These are phyloP conservation scores for Fraxinus americana DNA, from an alignment of 257 asterid species.

Conservation along the genomic window DNA sequence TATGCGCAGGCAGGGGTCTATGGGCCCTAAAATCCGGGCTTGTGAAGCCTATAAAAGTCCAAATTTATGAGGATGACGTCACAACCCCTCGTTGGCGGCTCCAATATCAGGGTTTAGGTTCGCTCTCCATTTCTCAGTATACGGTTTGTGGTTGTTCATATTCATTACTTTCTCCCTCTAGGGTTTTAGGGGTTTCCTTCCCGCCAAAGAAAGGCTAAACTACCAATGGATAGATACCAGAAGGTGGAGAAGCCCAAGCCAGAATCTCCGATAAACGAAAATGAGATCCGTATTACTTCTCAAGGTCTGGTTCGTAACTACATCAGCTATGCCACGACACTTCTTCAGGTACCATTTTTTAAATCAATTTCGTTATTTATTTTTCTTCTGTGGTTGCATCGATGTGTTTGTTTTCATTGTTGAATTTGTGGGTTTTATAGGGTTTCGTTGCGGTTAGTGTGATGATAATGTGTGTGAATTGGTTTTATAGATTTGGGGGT, in stretches of 20 bases:
- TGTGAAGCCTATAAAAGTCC: conserved; percentile 17
- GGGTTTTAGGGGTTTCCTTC: conserved; percentile 48
- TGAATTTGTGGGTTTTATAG: background rate
- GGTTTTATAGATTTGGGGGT: too few species aligned
- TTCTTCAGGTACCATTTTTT: conserved; percentile 64
- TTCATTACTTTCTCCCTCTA: conserved; percentile 24
- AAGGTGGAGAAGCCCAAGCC: conserved; percentile 87
- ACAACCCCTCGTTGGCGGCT: background rate
- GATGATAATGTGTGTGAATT: too few species aligned
- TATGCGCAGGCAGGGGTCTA: background rate
- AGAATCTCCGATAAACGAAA: conserved; percentile 74
- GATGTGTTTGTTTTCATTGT: background rate
- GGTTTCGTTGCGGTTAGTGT: background rate
- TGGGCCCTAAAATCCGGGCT: conserved; percentile 11
- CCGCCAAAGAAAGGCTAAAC: conserved; percentile 16
- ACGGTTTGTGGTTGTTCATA: background rate
- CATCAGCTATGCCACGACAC: conserved; percentile 80
- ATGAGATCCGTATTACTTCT: conserved; percentile 96
- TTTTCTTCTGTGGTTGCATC: background rate
- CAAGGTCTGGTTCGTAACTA: conserved; percentile 84
- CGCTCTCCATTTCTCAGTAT: too few species aligned
- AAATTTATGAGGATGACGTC: conserved; percentile 10
- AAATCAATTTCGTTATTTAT: background rate
- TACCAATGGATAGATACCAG: conserved; percentile 78
- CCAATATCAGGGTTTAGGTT: background rate